These are phyloP conservation scores for Singerocomus rubriflavus DNA, from an alignment of 1,284 basidiomycete genomes.

Conservation along the genomic window DNA sequence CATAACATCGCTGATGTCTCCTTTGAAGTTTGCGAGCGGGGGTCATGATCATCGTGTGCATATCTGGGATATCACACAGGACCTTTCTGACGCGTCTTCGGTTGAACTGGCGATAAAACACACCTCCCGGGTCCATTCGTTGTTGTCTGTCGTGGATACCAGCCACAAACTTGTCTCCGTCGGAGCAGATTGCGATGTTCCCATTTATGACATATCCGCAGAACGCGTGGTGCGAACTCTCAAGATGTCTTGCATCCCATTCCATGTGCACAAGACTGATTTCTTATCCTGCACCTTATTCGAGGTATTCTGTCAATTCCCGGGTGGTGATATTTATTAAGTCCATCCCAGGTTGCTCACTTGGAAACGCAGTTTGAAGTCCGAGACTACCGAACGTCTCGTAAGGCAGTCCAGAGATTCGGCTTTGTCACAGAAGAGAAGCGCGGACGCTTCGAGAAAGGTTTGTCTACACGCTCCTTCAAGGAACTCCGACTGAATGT, in stretches of 20 bases:
- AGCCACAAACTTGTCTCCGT: constrained; percentile 47
- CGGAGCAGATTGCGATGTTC: constrained; percentile 45
- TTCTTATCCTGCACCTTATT: constrained; percentile 41
- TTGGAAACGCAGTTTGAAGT: constrained; percentile 53
- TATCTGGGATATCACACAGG: constrained; percentile 41
- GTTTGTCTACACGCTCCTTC: constrained; percentile 25
- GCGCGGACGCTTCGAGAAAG: constrained; percentile 45
- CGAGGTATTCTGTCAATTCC: constrained; percentile 36
- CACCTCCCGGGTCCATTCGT: constrained; percentile 40
- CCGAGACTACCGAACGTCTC: constrained; percentile 42
- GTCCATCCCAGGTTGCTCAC: constrained; percentile 40
- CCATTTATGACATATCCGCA: constrained; percentile 47
- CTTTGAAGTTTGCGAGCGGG: constrained; percentile 45
- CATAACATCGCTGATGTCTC: constrained; percentile 38
- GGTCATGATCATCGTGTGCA: constrained; percentile 49
- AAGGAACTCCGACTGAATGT: background rate
- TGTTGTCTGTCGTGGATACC: constrained; percentile 42
- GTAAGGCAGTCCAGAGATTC: constrained; percentile 40
- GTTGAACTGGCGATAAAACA: constrained; percentile 42
- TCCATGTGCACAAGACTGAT: constrained; percentile 40
- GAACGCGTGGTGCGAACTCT: constrained; percentile 40
- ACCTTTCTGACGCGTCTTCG: constrained; percentile 31
- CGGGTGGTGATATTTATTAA: background rate
- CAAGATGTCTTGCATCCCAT: constrained; percentile 43
- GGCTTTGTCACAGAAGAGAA: constrained; percentile 38